Evolutionary conservation across 306 rosid species (phyloP).

Genomic region (Acmispon strigosus): DNA sequence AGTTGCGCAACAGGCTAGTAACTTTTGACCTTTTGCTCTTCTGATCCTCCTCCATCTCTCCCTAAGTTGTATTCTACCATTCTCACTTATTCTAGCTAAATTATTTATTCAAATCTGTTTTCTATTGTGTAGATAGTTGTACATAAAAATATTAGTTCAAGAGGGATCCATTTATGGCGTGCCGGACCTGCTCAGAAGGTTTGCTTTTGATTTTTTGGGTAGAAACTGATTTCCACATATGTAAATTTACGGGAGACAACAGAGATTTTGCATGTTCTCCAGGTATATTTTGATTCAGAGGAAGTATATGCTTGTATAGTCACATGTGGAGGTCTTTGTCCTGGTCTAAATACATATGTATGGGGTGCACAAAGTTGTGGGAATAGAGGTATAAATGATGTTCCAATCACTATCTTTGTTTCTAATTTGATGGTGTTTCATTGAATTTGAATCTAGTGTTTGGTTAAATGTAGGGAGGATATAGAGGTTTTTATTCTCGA

Average conservation of each 20-base stretch:
- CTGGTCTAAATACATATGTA: conserved; percentile 98
- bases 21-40: neutral
- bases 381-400: conserved; percentile 47
- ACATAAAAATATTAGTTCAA: conserved; percentile 68
- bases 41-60: neutral
- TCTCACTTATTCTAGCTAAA: neutral
- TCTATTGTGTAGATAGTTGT: conserved; percentile 51
- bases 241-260: neutral
- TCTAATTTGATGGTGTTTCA: neutral
- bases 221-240: neutral
- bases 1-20: conserved; percentile 45
- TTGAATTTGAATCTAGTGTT: neutral
- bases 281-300: conserved; percentile 77
- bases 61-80: neutral
- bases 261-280: conserved; percentile 13
- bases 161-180: conserved; percentile 85
- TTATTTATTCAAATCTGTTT: neutral
- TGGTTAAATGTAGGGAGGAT: conserved; percentile 67
- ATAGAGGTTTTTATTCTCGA: conserved; percentile 72
- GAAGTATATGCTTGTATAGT: conserved; percentile 84
- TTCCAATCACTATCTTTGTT: neutral
- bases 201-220: neutral
- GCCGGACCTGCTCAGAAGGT: conserved; percentile 89
- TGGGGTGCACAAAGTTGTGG: conserved; percentile 70
- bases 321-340: conserved; percentile 97